phyloP scores from a whole-genome alignment of 139 green algal species.

The Coccomyxa sp. region DNA sequence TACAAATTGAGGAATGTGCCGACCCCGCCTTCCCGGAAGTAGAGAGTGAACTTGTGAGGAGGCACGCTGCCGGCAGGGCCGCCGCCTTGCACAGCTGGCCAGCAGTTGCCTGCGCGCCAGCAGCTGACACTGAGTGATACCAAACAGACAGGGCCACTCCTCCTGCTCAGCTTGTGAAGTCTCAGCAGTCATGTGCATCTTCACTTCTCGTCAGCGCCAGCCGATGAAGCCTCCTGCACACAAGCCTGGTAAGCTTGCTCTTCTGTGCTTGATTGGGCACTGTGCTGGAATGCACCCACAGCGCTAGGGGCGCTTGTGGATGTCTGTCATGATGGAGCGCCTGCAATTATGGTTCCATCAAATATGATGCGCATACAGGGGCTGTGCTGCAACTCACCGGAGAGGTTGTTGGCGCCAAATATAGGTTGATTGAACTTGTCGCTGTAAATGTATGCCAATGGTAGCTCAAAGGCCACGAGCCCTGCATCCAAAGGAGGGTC shows the following conservation, averaged over 20 bases:
- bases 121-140: no score
- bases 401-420: constrained; percentile 90
- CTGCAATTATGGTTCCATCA: no score
- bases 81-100: constrained; percentile 48
- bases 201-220: no score
- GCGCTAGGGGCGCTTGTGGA: background rate
- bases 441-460: constrained; percentile 74
- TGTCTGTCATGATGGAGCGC: no score
- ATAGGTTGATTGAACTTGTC: constrained; percentile 94
- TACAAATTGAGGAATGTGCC: constrained; percentile 90
- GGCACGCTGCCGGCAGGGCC: constrained; percentile 54
- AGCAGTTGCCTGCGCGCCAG: constrained; percentile 51
- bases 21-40: constrained; percentile 78
- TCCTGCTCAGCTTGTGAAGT: no score
- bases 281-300: no score
- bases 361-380: background rate
- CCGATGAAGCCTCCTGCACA: background rate
- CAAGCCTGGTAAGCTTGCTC: background rate
- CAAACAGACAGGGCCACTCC: no score
- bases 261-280: no score
- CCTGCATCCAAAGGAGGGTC: constrained; percentile 16
- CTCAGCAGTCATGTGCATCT: no score
- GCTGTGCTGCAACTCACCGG: constrained; percentile 42
- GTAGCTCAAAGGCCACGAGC: constrained; percentile 79
- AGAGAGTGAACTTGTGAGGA: constrained; percentile 78